These are phyloP conservation scores for Panaeolus cyanescens DNA, from an alignment of 768 basidiomycete species.

Conservation along the genomic window DNA sequence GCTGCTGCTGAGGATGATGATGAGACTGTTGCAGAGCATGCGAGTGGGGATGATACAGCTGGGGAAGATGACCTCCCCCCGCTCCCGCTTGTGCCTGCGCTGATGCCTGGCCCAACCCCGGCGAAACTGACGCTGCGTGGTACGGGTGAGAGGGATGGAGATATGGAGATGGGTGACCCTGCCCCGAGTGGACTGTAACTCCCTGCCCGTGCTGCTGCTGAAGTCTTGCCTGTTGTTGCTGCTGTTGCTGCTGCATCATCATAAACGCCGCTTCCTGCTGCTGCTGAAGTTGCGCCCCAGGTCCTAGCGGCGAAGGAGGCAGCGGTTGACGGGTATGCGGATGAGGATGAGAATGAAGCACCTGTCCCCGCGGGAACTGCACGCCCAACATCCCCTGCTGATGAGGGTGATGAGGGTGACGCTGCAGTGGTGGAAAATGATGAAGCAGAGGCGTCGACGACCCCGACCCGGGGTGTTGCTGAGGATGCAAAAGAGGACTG, in stretches of 20 bases:
- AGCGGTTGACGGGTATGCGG: neutral
- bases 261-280: neutral
- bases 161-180: neutral
- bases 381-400: neutral
- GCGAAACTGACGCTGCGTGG: neutral
- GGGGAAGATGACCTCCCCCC: neutral
- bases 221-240: constrained; percentile 29
- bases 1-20: too few species aligned
- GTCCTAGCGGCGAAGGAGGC: neutral
- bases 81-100: too few species aligned
- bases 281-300: neutral
- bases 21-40: too few species aligned
- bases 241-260: neutral
- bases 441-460: neutral
- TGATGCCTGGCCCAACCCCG: too few species aligned
- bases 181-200: constrained; percentile 5
- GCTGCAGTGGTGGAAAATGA: neutral
- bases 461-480: too few species aligned
- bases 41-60: neutral
- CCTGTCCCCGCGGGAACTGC: too few species aligned
- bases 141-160: constrained; percentile 4
- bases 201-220: constrained; percentile 27
- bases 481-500: too few species aligned
- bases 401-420: neutral
- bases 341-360: too few species aligned